Percentiles rank a stretch among this genome's conserved stretches.
These are phyloP conservation scores for Pleurotus pulmonarius DNA, from an alignment of 768 basidiomycete genomes.

Conservation along the genomic window DNA sequence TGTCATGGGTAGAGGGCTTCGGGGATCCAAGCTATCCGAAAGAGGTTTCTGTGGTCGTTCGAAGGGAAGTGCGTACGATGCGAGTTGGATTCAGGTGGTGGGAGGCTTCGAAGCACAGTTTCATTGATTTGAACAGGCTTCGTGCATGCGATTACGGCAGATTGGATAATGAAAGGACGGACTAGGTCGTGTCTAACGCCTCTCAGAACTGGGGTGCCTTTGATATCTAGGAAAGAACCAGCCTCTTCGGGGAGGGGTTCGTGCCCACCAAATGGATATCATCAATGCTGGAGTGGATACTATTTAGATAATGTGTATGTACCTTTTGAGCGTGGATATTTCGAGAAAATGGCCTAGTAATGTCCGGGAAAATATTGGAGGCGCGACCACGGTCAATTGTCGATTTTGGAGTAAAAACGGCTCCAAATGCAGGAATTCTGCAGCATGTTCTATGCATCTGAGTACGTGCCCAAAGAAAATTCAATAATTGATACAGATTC, in stretches of 20 bases:
- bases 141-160: slow-evolving; percentile 2
- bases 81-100: background rate
- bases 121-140: slow-evolving; percentile 3
- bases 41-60: background rate
- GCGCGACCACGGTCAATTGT: no score
- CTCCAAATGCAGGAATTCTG: no score
- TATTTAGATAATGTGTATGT: no score
- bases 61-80: no score
- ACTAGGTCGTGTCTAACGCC: background rate
- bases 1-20: slow-evolving; percentile 4
- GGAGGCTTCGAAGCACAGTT: slow-evolving; percentile 5
- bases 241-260: background rate
- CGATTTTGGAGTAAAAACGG: no score
- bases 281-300: no score
- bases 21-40: background rate
- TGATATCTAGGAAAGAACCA: no score
- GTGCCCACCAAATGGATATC: no score
- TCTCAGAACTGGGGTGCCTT: background rate
- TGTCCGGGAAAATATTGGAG: no score
- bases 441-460: background rate
- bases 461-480: background rate
- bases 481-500: background rate
- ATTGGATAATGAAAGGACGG: slow-evolving; percentile 6
- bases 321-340: no score
- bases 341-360: no score